Percentiles rank a stretch among this genome's conserved stretches.
Conservation (phyloP, 371 early-diverging fungal genomes). For the Mortierella sp. region DNA sequence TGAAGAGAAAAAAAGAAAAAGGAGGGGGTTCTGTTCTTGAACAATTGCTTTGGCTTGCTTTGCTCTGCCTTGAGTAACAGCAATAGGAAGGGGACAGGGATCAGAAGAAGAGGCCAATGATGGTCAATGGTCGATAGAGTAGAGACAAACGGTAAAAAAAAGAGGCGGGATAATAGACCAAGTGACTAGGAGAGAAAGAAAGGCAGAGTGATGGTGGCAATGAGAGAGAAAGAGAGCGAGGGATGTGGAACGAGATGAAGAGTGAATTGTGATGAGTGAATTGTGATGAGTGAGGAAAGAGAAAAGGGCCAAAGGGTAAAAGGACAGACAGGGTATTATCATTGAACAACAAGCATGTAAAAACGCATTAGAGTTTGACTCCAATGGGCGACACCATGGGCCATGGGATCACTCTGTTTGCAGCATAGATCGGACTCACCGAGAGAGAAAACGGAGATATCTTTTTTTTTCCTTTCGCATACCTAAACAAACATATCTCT, state of each 20-base stretch:
- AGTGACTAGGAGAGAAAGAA: too few species aligned
- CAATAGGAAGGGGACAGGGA: not conserved
- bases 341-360: not conserved
- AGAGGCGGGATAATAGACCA: too few species aligned
- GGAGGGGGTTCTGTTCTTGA: not conserved
- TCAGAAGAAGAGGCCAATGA: not conserved
- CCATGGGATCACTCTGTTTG: not conserved
- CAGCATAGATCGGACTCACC: not conserved
- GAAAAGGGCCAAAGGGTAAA: slow-evolving; percentile 3
- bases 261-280: too few species aligned
- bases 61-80: not conserved
- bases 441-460: not conserved
- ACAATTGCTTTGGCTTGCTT: not conserved
- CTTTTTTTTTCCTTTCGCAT: not conserved
- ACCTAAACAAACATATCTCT: not conserved
- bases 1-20: not conserved
- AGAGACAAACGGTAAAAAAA: too few species aligned
- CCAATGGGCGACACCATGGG: slow-evolving; percentile 13
- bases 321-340: too few species aligned
- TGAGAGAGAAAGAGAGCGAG: not conserved
- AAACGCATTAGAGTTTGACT: not conserved
- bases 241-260: not conserved
- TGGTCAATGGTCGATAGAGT: too few species aligned
- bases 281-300: not conserved
- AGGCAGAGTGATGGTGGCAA: not conserved